Evolutionary conservation across 495 filamentous ascomycete species (phyloP), one percentile per base, ranked within the genome.

Genomic region (Collariella sp.): DNA sequence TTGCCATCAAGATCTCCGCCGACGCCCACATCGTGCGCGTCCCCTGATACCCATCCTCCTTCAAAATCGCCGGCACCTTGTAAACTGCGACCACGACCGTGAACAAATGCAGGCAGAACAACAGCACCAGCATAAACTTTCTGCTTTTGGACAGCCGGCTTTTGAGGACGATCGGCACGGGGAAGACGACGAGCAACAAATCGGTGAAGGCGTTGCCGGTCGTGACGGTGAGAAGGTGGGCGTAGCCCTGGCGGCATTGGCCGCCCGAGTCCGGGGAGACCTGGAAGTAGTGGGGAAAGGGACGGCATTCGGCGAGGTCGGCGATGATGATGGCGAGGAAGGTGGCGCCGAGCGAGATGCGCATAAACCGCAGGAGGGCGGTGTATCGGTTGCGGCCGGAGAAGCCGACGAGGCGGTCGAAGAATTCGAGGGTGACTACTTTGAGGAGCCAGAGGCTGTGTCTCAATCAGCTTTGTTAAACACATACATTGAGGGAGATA

Each of bases 361-460:
- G 80, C 54, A 94, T 83, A 50, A 78, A 73, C 52, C 77, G 75
- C 1, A 97, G 72, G 16, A 80, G 82, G 2, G 76, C 56, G 20
- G 81, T 77, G 56, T 91, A 86, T 5, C n/a, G 81, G 79, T 22
- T 73, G 69, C 49, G 83, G 79, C 87, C 87, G 85, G 23, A 81
- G 3, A 15, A 74, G 16, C 62, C 67, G 31, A 78, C 84, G 18
- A 97, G 79, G 20, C 91, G 83, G 62, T 84, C 85, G 57, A 96
- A 83, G 64, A 95, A 96, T 62, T 90, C 86, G 54, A 86, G 87
- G 41, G 95, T 87, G 38, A 87, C 89, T 62, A 84, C 78, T 68
- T 96, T 97, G 62, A 90, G 82, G 26, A 82, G 85, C 91, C 91
- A 98, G 55, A 96, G 84, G 62, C 90, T 93, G 61, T 1, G 22